Base-by-base conservation (phyloP, 805 yeast genomes). In the Yamadazyma ubonensis region DNA sequence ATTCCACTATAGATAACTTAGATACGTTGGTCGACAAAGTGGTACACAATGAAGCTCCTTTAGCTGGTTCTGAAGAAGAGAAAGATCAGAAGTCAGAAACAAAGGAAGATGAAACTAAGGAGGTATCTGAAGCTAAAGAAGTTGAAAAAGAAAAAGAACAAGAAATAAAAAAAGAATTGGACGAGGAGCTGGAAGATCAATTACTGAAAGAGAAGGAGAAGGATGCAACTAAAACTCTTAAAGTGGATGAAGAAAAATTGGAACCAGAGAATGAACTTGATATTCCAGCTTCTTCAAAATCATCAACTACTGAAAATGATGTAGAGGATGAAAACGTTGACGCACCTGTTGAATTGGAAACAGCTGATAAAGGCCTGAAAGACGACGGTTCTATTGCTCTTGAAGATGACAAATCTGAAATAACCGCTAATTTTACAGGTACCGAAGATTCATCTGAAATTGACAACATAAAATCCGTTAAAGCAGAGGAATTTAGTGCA, bases 1-100 rank as follows among this genome's bases (percentile, higher is more conserved):
- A 69, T 45, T 63, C 69, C 5, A 72, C 67, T 36, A 67, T 73
- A 44, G 69, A 70, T 25, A 70, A 67, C 38, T 65, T 76, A 39
- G 81, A 76, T 48, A 69, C 64, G 32, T 75, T 78, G 41, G 42
- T 42, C 15, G 39, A 33, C 16, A 43, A 40, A 8, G 51, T 37
- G 7, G 28, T 35, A 21, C 23, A 26, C 9, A n/a, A 23, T 27
- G 29, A 40, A 31, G 38, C 30, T 21, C 29, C 8, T 28, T 10
- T 8, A 7, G 6, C 8, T 6, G 35, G 27, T 17, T 11, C 23
- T 21, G 29, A 33, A 17, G 21, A 14, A 14, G 35, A 14, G 15
- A 33, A 30, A 26, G 12, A 17, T 31, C 42, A 37, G 17, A 29
- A 30, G 9, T 20, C 23, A n/a, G 14, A 33, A 9, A 20, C 29